Base-by-base conservation (phyloP, 441 rosid genomes). In the Gossypium davidsonii region DNA sequence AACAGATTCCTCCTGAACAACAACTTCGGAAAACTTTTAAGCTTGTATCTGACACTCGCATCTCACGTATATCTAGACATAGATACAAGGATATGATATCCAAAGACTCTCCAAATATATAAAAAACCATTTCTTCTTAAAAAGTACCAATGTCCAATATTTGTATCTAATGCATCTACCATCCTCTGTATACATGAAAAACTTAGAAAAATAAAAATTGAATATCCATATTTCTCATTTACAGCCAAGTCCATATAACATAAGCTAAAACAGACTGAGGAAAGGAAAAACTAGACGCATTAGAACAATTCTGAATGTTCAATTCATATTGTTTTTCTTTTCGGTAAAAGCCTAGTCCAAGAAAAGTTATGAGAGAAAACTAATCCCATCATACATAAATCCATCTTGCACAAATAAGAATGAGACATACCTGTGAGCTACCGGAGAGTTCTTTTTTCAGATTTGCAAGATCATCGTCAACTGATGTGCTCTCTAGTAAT, bases 381-480 rank as follows among this genome's bases (percentile, higher is more conserved):
- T 5, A 11, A 39, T 20, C n/a, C 53, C 23, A 70, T 21, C 31
- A 23, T 20, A 70, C 20, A 39, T 10, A 60, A 6, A 26, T 15
- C 39, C 26, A 48, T 15, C 7, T 60, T 25, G 1, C 57, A 48
- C 23, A 8, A 62, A 17, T 14, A 28, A 31, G 61, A 48, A 10
- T 44, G 73, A 44, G 65, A 17, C 73, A 12, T 80, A 90, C 94
- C 92, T 78, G 81, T 48, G 86, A 68, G 80, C 82, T 76, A 5
- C 90, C 90, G 28, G 90, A 77, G 15, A 87, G 81, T 76, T 90
- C 89, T 71, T 84, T 89, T 87, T 89, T 89, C 81, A 89, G 75
- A 66, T 51, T 79, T 52, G 82, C 89, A 74, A 90, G 89, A 82
- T 90, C 96, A 52, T 86, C 89, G 20, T 90, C 93, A 46, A 89